Evolutionary conservation across 148 eudicot genomes (phyloP).

Genomic region (Amaranthus cruentus): DNA sequence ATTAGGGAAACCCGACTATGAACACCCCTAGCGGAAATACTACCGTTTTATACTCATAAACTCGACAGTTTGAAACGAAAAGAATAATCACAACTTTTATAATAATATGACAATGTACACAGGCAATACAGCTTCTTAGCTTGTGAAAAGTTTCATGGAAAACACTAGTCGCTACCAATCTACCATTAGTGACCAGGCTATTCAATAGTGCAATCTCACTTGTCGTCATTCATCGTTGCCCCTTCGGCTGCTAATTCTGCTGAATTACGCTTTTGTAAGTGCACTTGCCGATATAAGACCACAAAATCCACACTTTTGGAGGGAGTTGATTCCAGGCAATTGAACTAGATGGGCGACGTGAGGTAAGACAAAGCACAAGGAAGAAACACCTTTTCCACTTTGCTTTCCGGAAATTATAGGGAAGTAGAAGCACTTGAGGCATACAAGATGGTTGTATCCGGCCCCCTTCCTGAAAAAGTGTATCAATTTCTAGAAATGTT

Average conservation of each 20-base stretch:
- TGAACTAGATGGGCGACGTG: background rate
- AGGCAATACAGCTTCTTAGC: too few relatives aligned
- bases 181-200: too few relatives aligned
- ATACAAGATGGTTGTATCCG: background rate
- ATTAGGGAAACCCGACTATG: too few relatives aligned
- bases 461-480: slow-evolving; percentile 12
- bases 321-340: background rate
- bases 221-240: background rate
- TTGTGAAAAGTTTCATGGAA: too few relatives aligned
- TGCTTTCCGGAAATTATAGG: background rate
- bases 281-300: background rate
- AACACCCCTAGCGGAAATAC: too few relatives aligned
- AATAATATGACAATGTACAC: too few relatives aligned
- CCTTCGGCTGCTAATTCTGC: background rate
- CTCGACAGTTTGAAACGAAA: too few relatives aligned
- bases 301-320: background rate
- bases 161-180: too few relatives aligned
- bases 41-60: too few relatives aligned
- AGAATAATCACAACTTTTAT: too few relatives aligned
- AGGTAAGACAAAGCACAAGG: background rate
- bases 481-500: slow-evolving; percentile 14
- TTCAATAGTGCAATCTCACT: background rate
- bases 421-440: background rate
- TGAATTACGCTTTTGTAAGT: background rate
- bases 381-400: background rate